Evolutionary conservation across 805 yeast genomes (phyloP).

Genomic region (Starmerella davenportii): DNA sequence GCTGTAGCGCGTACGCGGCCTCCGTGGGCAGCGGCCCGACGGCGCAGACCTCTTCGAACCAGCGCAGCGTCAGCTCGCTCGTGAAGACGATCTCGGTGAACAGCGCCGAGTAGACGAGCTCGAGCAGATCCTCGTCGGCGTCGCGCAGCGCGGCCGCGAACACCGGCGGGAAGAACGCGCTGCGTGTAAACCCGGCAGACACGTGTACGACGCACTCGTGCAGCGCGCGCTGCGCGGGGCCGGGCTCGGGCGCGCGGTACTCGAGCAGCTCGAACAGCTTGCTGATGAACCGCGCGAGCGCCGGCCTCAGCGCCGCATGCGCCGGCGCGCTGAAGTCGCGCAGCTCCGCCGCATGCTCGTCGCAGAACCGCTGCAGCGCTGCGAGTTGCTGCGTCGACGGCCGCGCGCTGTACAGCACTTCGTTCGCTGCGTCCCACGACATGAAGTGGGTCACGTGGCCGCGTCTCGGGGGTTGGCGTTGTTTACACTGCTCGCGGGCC

Average conservation of each 20-base stretch:
- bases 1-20: neutral
- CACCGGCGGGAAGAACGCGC: slow-evolving; percentile 11
- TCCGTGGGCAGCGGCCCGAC: neutral
- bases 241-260: neutral
- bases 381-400: slow-evolving; percentile 11
- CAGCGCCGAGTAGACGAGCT: slow-evolving; percentile 13
- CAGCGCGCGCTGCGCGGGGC: neutral
- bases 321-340: slow-evolving; percentile 6
- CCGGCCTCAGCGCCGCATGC: slow-evolving; percentile 5
- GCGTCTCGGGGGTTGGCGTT: neutral
- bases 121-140: slow-evolving; percentile 8
- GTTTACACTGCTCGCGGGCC: too few relatives aligned
- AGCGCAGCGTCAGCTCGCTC: slow-evolving; percentile 11
- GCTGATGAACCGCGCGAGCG: slow-evolving; percentile 5
- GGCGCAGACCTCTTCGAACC: slow-evolving; percentile 8
- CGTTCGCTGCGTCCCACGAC: slow-evolving; percentile 15
- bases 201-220: slow-evolving; percentile 7
- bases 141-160: slow-evolving; percentile 6
- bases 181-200: slow-evolving; percentile 7
- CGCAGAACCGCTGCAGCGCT: slow-evolving; percentile 13
- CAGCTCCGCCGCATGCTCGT: slow-evolving; percentile 7
- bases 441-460: too few relatives aligned
- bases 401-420: slow-evolving; percentile 7
- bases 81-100: slow-evolving; percentile 15
- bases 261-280: slow-evolving; percentile 11